Percentiles rank a stretch among this genome's conserved stretches.
phyloP scores from a whole-genome alignment of 164 flowering plant genomes.

The Saururus chinensis region DNA sequence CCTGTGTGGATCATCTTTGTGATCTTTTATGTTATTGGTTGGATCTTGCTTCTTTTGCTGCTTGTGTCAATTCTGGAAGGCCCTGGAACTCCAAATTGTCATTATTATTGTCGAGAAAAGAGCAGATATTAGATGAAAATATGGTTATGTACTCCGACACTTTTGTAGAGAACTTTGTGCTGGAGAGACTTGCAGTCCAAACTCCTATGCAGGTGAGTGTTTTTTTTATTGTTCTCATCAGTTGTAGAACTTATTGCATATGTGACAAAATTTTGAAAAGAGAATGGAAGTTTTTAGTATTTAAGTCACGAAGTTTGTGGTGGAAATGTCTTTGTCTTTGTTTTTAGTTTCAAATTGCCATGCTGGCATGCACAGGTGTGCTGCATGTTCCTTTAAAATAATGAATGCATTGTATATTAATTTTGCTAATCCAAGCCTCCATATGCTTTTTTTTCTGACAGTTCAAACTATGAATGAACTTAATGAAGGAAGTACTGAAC shows the following conservation, averaged over 20 bases:
- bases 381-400: too few relatives aligned
- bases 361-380: too few relatives aligned
- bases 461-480: too few relatives aligned
- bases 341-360: too few relatives aligned
- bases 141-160: slow-evolving; percentile 48
- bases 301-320: too few relatives aligned
- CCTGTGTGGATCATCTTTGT: slow-evolving; percentile 88
- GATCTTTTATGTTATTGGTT: slow-evolving; percentile 81
- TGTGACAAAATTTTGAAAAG: too few relatives aligned
- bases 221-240: neutral
- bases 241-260: neutral
- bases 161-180: slow-evolving; percentile 87
- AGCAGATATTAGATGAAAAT: slow-evolving; percentile 16
- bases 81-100: slow-evolving; percentile 74
- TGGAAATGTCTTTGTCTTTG: too few relatives aligned
- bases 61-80: slow-evolving; percentile 78
- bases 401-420: too few relatives aligned
- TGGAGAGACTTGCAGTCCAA: slow-evolving; percentile 86
- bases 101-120: slow-evolving; percentile 55
- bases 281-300: too few relatives aligned
- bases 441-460: too few relatives aligned
- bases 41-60: slow-evolving; percentile 92
- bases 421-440: too few relatives aligned
- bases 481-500: too few relatives aligned
- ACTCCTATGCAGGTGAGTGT: slow-evolving; percentile 76